Evolutionary conservation across 179 eudicot genomes (phyloP), one percentile per base, ranked within the genome.

Genomic region (Beta macrorhiza): DNA sequence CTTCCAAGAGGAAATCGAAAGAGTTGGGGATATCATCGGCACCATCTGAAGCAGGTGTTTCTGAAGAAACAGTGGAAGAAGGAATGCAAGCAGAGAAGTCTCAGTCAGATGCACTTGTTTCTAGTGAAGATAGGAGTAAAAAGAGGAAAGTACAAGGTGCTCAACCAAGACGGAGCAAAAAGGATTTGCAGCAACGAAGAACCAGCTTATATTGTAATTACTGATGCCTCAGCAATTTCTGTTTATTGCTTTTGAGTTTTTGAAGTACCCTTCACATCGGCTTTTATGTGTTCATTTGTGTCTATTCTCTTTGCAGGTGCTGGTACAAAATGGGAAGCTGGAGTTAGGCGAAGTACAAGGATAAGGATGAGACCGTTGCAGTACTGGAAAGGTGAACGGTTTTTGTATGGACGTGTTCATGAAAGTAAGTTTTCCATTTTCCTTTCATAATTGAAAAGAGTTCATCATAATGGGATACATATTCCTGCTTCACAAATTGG

Each of bases 311-410:
- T 56, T 73, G 78, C 90, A 94, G 98, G 16, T 62, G 90, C 87
- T 86, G 97, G 97, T 78, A 89, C 92, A 25, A 78, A 72, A 67
- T 93, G 88, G 90, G 91, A 87, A 61, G 79, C 77, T 74, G 99
- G 97, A 63, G 57, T 89, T 52, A 88, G 98, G 83, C 87, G 91
- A 81, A 95, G 99, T 87, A 91, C 85, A 74, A 86, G 99, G 88
- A 89, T 89, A 72, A 92, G 67, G 85, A 89, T 82, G 85, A 91
- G 92, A 83, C 97, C 98, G 12, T 76, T 95, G 86, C 92, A 95
- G 78, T 94, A 79, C 75, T 95, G 99, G 99, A 93, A 72, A 85
- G 97, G 98, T 37, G 98, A 94, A 86, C 86, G 94, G 9, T 82
- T 89, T 73, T 65, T 95, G 81, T 92, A 92, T 67, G 97, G 91